Percentiles rank a stretch among this genome's conserved stretches.
phyloP scores from a whole-genome alignment of 202 grass and related monocot species.

The Bolboschoenoplectus hybrid region DNA sequence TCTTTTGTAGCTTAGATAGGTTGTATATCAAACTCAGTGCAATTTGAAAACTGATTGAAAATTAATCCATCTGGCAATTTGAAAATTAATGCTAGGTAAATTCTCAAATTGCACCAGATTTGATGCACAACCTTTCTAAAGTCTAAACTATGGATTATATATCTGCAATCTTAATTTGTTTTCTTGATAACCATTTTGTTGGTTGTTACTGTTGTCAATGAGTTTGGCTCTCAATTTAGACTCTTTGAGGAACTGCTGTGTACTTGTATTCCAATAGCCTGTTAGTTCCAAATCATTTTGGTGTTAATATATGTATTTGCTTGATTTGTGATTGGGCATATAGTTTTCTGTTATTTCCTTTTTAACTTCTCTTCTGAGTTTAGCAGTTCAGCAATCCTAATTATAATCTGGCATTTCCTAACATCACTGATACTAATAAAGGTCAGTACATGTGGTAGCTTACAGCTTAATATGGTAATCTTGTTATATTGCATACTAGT shows the following conservation, averaged over 20 bases:
- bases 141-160: neutral
- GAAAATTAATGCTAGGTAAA: neutral
- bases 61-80: neutral
- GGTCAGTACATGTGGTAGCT: neutral
- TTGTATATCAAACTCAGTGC: neutral
- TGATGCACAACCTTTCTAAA: neutral
- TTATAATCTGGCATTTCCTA: neutral
- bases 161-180: neutral
- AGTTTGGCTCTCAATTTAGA: neutral
- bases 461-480: neutral
- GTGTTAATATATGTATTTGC: neutral
- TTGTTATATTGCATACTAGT: neutral
- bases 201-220: neutral
- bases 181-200: neutral
- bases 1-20: neutral
- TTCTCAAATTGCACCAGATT: neutral
- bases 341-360: neutral
- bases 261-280: neutral
- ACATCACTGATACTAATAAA: neutral
- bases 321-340: neutral
- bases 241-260: neutral
- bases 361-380: neutral
- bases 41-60: neutral
- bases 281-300: neutral
- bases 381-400: neutral